Conservation (phyloP, 177 flowering plant species). For the Vitis hybrid region DNA sequence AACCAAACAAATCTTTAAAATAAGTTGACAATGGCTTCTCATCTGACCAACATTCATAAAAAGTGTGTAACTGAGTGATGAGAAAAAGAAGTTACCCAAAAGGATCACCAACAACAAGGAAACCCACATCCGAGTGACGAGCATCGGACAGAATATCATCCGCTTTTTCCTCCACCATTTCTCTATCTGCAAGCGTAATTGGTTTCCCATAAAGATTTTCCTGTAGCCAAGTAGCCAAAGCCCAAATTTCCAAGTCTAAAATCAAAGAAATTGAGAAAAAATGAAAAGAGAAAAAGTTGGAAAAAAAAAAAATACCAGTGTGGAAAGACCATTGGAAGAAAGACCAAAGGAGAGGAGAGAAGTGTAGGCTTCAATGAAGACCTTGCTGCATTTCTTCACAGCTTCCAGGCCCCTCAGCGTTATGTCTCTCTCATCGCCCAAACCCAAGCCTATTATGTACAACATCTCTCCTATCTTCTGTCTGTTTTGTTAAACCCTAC, state of each 20-base stretch:
- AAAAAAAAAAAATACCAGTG: constrained; percentile 46
- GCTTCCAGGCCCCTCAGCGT: constrained; percentile 86
- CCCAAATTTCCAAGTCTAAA: neutral
- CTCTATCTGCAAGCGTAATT: constrained; percentile 77
- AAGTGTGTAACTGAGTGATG: neutral
- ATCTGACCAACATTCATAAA: neutral
- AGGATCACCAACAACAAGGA: constrained; percentile 96
- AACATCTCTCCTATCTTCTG: constrained; percentile 36
- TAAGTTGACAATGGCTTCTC: too few relatives aligned
- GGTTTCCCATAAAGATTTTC: constrained; percentile 74
- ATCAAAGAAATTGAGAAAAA: neutral
- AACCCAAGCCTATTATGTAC: constrained; percentile 82
- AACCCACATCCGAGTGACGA: constrained; percentile 61
- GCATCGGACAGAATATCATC: constrained; percentile 69
- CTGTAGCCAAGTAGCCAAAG: constrained; percentile 29
- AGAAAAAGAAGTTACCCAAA: constrained; percentile 62
- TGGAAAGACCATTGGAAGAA: constrained; percentile 67
- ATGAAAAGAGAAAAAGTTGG: neutral
- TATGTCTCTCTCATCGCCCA: constrained; percentile 88
- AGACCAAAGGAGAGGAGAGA: constrained; percentile 91
- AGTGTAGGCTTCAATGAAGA: constrained; percentile 89
- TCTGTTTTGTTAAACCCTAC: too few relatives aligned
- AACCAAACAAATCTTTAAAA: too few relatives aligned
- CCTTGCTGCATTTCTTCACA: constrained; percentile 67
- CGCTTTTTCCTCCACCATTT: constrained; percentile 85